phyloP scores from a whole-genome alignment of 345 rosid species.

The Euphorbia tirucalli region DNA sequence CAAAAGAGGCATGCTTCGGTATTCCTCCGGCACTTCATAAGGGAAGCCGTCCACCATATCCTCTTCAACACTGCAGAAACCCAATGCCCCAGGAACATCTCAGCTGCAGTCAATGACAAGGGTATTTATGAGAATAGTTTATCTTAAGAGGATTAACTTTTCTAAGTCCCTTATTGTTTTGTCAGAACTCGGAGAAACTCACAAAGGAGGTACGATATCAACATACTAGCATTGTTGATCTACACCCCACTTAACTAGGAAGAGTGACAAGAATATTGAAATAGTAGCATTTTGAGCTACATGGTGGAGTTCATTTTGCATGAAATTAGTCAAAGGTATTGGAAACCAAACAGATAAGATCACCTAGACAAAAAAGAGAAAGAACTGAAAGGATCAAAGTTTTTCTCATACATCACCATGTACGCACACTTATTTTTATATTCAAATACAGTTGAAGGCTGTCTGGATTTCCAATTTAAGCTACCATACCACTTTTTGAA shows the following conservation, averaged over 20 bases:
- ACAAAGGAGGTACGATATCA: neutral
- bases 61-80: slow-evolving; percentile 99
- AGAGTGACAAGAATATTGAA: neutral
- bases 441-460: neutral
- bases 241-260: neutral
- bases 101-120: slow-evolving; percentile 99
- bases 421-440: neutral
- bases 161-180: slow-evolving; percentile 23
- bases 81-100: slow-evolving; percentile 99
- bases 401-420: neutral
- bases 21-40: slow-evolving; percentile 86
- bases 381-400: neutral
- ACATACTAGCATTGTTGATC: slow-evolving; percentile 1
- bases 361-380: neutral
- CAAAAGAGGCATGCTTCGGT: slow-evolving; percentile 74
- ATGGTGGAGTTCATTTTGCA: neutral
- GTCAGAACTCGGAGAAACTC: slow-evolving; percentile 14
- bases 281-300: neutral
- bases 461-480: neutral
- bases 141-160: slow-evolving; percentile 37
- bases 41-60: slow-evolving; percentile 98
- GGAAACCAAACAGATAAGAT: neutral
- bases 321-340: neutral
- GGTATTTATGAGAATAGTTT: slow-evolving; percentile 62
- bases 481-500: neutral